Evolutionary conservation across 176 grass and related monocot genomes (phyloP).

Genomic region (Puya raimondii): DNA sequence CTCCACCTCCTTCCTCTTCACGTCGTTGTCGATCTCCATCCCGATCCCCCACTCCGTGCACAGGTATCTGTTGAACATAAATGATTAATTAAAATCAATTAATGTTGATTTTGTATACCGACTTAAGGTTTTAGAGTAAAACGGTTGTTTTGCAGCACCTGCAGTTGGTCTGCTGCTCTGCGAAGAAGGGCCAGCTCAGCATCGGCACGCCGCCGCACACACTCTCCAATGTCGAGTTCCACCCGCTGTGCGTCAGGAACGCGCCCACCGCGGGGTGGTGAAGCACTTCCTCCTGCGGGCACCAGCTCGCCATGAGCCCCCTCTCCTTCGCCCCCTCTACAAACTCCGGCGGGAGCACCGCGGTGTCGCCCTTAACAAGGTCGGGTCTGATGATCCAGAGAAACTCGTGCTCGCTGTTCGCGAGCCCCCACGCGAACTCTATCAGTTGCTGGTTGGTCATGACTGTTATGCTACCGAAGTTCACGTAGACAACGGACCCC

Average conservation of each 20-base stretch:
- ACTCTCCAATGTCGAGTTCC: slow-evolving; percentile 13
- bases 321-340: neutral
- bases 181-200: slow-evolving; percentile 18
- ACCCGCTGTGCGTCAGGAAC: slow-evolving; percentile 15
- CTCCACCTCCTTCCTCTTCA: slow-evolving; percentile 12
- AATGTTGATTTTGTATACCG: too few species aligned
- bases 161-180: slow-evolving; percentile 12
- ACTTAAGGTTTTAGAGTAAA: too few species aligned
- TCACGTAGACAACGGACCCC: slow-evolving; percentile 2
- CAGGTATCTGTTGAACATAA: too few species aligned
- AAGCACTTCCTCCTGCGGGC: slow-evolving; percentile 5
- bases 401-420: slow-evolving; percentile 2
- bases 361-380: neutral
- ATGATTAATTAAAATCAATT: too few species aligned
- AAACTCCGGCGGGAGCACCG: slow-evolving; percentile 5
- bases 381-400: slow-evolving; percentile 11
- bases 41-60: neutral
- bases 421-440: slow-evolving; percentile 15
- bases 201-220: slow-evolving; percentile 9
- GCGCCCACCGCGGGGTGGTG: neutral
- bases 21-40: slow-evolving; percentile 8
- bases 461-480: slow-evolving; percentile 15
- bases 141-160: neutral
- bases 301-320: slow-evolving; percentile 6
- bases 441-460: slow-evolving; percentile 4